A percentile compares a stretch with the other conserved stretches of the same genome.
These are phyloP conservation scores for Talaromyces rugulosus DNA, from an alignment of 2,329 filamentous ascomycete species.

Conservation along the genomic window DNA sequence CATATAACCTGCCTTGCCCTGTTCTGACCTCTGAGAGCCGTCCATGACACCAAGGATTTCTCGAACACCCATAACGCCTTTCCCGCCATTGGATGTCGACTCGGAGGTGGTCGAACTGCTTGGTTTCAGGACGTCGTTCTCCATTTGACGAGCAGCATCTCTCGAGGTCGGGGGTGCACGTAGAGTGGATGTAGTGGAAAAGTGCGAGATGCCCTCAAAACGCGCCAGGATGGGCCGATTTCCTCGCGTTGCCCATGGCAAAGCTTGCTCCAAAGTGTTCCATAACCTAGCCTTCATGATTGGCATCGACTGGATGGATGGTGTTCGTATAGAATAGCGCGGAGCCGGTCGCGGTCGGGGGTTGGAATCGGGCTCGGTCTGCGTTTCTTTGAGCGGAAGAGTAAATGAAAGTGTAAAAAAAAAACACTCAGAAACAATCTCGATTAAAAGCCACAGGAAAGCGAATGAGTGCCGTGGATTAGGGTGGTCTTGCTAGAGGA, in stretches of 20 bases:
- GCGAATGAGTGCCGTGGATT: not conserved
- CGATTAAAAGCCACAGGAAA: not conserved
- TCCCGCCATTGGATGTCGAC: not conserved
- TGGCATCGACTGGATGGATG: conserved; percentile 1
- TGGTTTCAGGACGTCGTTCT: conserved; percentile 10
- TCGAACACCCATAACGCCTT: conserved; percentile 2
- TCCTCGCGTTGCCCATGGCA: conserved; percentile 29
- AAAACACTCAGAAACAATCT: not conserved
- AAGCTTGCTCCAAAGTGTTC: conserved; percentile 26
- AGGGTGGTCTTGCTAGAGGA: not conserved
- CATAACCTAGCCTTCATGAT: conserved; percentile 31
- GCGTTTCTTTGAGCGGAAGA: not conserved
- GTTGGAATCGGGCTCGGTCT: not conserved
- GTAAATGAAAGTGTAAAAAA: not conserved
- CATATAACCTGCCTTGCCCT: conserved; percentile 5
- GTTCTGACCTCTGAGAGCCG: conserved; percentile 14
- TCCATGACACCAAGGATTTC: conserved; percentile 6
- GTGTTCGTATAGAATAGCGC: not conserved
- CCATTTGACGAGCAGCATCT: conserved; percentile 8
- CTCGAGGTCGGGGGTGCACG: not conserved
- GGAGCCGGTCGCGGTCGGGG: not conserved
- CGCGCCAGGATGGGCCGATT: conserved; percentile 18
- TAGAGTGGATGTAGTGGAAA: conserved; percentile 6
- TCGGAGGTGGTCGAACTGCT: not conserved
- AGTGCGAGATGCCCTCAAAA: conserved; percentile 11